phyloP scores from a whole-genome alignment of 345 rosid genomes.

The Zanthoxylum bungeanum region DNA sequence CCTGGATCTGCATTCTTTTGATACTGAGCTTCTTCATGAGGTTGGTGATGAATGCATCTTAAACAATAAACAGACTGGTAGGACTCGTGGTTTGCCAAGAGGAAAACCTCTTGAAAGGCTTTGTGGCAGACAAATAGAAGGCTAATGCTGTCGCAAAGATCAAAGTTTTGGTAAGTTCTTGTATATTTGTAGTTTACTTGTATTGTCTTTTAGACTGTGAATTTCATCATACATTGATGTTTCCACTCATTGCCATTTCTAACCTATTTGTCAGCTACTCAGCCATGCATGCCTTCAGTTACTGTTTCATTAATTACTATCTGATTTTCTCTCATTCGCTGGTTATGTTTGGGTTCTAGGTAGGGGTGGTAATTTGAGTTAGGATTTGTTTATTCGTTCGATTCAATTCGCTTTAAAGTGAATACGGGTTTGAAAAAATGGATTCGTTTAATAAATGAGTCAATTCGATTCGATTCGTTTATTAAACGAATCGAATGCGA shows the following conservation, averaged over 20 bases:
- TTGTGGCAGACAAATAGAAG: slow-evolving; percentile 82
- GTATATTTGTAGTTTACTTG: background rate
- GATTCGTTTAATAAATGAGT: no score
- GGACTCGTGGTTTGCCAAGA: slow-evolving; percentile 66
- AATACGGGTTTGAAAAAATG: no score
- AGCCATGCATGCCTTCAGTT: background rate
- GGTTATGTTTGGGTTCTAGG: slow-evolving; percentile 21
- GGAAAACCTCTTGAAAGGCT: slow-evolving; percentile 57
- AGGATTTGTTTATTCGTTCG: no score
- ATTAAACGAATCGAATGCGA: no score
- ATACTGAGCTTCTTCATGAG: slow-evolving; percentile 96
- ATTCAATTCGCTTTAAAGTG: no score
- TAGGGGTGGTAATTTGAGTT: no score
- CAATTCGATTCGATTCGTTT: no score
- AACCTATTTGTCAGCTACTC: slow-evolving; percentile 5
- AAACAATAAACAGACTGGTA: slow-evolving; percentile 60
- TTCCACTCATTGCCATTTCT: background rate
- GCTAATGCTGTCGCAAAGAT: slow-evolving; percentile 89
- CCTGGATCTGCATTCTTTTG: slow-evolving; percentile 92
- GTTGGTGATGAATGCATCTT: slow-evolving; percentile 25
- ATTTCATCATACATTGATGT: background rate
- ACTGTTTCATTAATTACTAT: background rate
- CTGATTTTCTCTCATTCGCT: slow-evolving; percentile 1
- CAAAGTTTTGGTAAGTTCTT: slow-evolving; percentile 89
- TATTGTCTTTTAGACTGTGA: background rate